These are phyloP conservation scores for Spergularia marina DNA, from an alignment of 148 eudicot species.

Conservation along the genomic window DNA sequence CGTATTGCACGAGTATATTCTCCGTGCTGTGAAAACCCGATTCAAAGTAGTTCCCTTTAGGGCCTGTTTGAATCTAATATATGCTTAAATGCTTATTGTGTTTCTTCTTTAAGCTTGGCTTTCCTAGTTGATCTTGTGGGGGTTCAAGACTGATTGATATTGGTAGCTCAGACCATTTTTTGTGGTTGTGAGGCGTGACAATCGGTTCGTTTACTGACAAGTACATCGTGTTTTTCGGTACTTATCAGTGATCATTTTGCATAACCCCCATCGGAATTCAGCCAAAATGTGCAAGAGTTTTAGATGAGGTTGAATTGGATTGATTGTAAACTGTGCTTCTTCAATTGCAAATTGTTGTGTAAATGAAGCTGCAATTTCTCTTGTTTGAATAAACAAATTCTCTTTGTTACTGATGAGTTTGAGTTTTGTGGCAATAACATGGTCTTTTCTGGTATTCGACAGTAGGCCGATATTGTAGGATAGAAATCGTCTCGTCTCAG, in stretches of 20 bases:
- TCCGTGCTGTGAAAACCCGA: constrained; percentile 5
- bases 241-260: constrained; percentile 20
- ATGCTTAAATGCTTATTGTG: constrained; percentile 16
- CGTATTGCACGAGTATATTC: not conserved
- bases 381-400: not conserved
- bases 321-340: not conserved
- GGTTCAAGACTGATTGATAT: constrained; percentile 16
- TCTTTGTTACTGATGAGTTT: not conserved
- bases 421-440: not conserved
- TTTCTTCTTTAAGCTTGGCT: constrained; percentile 14
- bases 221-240: constrained; percentile 20
- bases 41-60: constrained; percentile 7
- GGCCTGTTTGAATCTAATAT: constrained; percentile 19
- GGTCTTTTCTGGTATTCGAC: not conserved
- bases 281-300: constrained; percentile 13
- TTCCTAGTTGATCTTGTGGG: constrained; percentile 18
- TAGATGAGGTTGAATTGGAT: constrained; percentile 11
- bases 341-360: not conserved
- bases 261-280: not conserved
- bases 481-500: not conserved
- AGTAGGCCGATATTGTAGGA: not conserved
- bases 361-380: constrained; percentile 3
- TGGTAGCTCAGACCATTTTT: constrained; percentile 13
- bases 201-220: constrained; percentile 18
- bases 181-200: constrained; percentile 16